Percentiles rank a stretch among this genome's conserved stretches.
Evolutionary conservation across 805 yeast species (phyloP).

Genomic region (Pichia cabralensis): DNA sequence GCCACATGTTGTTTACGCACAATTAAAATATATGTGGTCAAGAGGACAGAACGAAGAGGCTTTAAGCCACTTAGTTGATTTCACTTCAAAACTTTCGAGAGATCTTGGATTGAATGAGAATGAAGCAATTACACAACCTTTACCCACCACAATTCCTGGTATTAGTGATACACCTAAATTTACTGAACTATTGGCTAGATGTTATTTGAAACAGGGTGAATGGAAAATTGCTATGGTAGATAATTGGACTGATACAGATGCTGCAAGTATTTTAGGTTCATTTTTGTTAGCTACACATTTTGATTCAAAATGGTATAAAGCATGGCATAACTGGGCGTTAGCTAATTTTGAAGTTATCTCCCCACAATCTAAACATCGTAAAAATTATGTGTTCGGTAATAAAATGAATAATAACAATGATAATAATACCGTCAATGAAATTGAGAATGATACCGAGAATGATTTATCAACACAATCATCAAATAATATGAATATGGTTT

Average conservation of each 20-base stretch:
- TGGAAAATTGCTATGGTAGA: constrained; percentile 84
- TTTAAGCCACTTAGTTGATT: constrained; percentile 72
- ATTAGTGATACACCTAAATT: constrained; percentile 72
- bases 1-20: constrained; percentile 96
- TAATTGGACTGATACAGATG: constrained; percentile 67
- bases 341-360: constrained; percentile 95
- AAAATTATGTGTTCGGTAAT: constrained; percentile 8
- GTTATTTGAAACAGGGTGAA: constrained; percentile 95
- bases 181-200: constrained; percentile 79
- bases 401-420: background rate
- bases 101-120: constrained; percentile 82
- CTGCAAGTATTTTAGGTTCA: constrained; percentile 80
- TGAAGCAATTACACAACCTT: constrained; percentile 77
- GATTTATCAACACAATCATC: too few species aligned
- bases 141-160: constrained; percentile 65
- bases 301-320: constrained; percentile 90
- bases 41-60: constrained; percentile 86
- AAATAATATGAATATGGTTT: constrained; percentile 47
- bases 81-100: constrained; percentile 82
- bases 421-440: background rate
- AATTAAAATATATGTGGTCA: constrained; percentile 94
- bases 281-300: constrained; percentile 91
- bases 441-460: background rate
- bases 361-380: constrained; percentile 26
- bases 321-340: constrained; percentile 99